phyloP scores from a whole-genome alignment of 2,329 filamentous ascomycete species.

The Dactylellina sp. region DNA sequence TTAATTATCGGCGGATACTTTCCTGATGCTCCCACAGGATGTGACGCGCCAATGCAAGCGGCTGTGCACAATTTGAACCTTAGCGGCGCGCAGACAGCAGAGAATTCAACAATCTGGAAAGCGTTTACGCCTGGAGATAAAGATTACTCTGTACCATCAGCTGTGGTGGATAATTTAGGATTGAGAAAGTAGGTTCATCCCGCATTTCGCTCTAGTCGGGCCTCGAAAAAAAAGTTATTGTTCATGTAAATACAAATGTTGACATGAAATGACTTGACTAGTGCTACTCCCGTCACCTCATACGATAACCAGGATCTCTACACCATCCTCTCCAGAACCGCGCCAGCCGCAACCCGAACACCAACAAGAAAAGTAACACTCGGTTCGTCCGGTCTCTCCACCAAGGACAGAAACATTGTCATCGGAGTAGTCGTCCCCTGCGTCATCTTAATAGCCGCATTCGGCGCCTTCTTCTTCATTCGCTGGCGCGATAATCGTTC shows the following conservation, averaged over 20 bases:
- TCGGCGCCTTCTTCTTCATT: slow-evolving; percentile 1
- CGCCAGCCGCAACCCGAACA: slow-evolving; percentile 8
- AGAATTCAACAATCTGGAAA: slow-evolving; percentile 9
- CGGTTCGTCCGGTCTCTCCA: slow-evolving; percentile 1
- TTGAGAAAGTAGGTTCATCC: slow-evolving; percentile 1
- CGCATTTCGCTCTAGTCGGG: neutral
- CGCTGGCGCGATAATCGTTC: neutral
- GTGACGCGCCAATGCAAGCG: slow-evolving; percentile 69
- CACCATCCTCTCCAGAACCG: slow-evolving; percentile 7
- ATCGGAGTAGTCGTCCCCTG: slow-evolving; percentile 23
- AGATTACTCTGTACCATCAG: slow-evolving; percentile 8
- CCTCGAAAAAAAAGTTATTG: too few relatives aligned
- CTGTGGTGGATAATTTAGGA: slow-evolving; percentile 3
- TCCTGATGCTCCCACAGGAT: slow-evolving; percentile 65
- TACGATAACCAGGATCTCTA: slow-evolving; percentile 16
- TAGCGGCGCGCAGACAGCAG: slow-evolving; percentile 61
- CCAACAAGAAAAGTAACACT: slow-evolving; percentile 7
- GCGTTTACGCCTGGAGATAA: neutral
- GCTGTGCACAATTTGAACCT: slow-evolving; percentile 71
- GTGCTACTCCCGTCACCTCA: neutral
- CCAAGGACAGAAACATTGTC: neutral
- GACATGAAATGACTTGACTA: neutral
- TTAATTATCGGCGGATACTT: slow-evolving; percentile 73
- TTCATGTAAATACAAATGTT: too few relatives aligned
- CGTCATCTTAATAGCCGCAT: neutral